Conservation (phyloP, 768 basidiomycete genomes). For the Auriscalpium vulgare region DNA sequence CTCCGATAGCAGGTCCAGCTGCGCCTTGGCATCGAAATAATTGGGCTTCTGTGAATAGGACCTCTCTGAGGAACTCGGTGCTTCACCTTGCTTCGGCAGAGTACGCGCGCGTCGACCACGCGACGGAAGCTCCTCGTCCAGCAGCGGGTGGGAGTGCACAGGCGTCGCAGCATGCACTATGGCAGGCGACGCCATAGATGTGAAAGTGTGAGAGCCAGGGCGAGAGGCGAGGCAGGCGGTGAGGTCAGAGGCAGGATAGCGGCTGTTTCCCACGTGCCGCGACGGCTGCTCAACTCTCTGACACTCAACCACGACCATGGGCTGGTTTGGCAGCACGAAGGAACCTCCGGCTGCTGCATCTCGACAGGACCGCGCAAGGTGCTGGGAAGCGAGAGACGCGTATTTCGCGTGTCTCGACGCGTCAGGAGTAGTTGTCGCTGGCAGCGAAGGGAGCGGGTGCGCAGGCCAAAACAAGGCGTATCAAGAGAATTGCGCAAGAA, state of each 20-base stretch:
- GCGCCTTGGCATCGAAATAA: constrained; percentile 57
- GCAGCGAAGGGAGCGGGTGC: constrained; percentile 62
- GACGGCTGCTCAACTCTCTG: neutral
- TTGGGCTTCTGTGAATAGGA: constrained; percentile 31
- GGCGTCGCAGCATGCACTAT: constrained; percentile 20
- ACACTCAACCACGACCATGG: constrained; percentile 14
- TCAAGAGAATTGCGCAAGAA: constrained; percentile 71
- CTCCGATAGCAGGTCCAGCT: constrained; percentile 40
- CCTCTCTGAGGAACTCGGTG: constrained; percentile 6
- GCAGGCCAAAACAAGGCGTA: constrained; percentile 48
- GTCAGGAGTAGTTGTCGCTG: constrained; percentile 60
- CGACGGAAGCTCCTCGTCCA: constrained; percentile 40
- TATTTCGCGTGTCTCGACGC: constrained; percentile 83
- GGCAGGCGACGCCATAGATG: neutral
- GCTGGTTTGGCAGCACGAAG: constrained; percentile 26
- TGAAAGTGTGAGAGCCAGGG: neutral
- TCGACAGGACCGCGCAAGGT: constrained; percentile 64
- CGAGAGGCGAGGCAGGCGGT: neutral
- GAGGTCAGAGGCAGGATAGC: too few species aligned
- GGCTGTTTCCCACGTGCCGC: too few species aligned
- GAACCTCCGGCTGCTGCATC: constrained; percentile 37
- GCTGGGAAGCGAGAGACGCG: constrained; percentile 79
- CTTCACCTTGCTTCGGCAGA: constrained; percentile 24
- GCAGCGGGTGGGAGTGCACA: constrained; percentile 68
- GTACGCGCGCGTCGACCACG: constrained; percentile 41